These are phyloP conservation scores for Schwanniomyces pseudopolymorphus DNA, from an alignment of 805 yeast species.

Conservation along the genomic window DNA sequence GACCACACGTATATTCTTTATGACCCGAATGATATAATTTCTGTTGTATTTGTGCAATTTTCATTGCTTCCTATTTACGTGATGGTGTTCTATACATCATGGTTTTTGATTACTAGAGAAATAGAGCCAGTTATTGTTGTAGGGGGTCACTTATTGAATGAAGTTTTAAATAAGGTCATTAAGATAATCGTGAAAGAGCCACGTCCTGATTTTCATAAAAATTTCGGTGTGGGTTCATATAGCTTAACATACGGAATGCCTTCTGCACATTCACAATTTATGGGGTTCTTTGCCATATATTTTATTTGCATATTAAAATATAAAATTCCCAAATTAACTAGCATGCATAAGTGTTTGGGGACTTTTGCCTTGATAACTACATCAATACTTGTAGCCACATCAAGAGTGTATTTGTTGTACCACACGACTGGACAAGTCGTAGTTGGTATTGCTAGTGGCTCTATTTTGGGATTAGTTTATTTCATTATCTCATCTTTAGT, in stretches of 20 bases:
- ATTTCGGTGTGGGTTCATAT: constrained; percentile 42
- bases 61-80: constrained; percentile 80
- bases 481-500: constrained; percentile 51
- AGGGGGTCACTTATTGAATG: constrained; percentile 82
- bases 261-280: constrained; percentile 92
- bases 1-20: constrained; percentile 86
- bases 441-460: constrained; percentile 70
- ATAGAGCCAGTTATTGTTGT: constrained; percentile 81
- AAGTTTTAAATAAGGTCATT: constrained; percentile 64
- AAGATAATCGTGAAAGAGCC: constrained; percentile 67
- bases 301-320: constrained; percentile 44
- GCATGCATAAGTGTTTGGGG: constrained; percentile 25
- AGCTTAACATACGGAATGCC: constrained; percentile 91
- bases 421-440: constrained; percentile 73
- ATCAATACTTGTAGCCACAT: constrained; percentile 52
- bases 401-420: constrained; percentile 76
- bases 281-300: constrained; percentile 79
- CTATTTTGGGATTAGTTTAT: constrained; percentile 56
- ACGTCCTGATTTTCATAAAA: constrained; percentile 62
- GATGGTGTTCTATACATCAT: constrained; percentile 75
- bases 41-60: constrained; percentile 64
- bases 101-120: constrained; percentile 82
- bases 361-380: constrained; percentile 22
- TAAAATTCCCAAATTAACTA: constrained; percentile 37
- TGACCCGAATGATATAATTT: constrained; percentile 61